phyloP scores from a whole-genome alignment of 768 basidiomycete species.

The Suillus americanus region DNA sequence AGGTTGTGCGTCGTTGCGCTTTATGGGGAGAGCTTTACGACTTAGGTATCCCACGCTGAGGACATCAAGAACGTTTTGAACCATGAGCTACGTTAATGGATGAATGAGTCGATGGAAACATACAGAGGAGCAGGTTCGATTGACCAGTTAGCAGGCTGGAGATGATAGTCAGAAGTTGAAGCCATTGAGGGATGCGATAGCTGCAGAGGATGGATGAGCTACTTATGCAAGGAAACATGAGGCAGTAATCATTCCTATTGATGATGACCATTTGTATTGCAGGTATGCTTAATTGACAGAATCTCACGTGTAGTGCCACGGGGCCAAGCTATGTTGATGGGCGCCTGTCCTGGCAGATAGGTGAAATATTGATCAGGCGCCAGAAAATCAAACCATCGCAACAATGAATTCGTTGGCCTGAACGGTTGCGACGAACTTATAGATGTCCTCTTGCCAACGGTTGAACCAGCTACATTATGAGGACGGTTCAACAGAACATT shows the following conservation, averaged over 20 bases:
- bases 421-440: background rate
- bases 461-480: too few species aligned
- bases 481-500: background rate
- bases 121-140: constrained; percentile 56
- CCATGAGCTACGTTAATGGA: constrained; percentile 5
- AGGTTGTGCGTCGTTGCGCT: constrained; percentile 80
- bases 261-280: constrained; percentile 14
- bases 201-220: constrained; percentile 12
- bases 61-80: constrained; percentile 5
- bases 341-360: background rate
- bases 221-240: constrained; percentile 24
- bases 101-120: constrained; percentile 26
- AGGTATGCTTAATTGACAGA: constrained; percentile 19
- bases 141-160: constrained; percentile 39
- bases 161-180: constrained; percentile 38
- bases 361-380: background rate
- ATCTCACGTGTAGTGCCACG: constrained; percentile 37
- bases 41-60: constrained; percentile 58
- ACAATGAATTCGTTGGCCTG: background rate
- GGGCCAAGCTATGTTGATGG: background rate
- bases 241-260: constrained; percentile 25
- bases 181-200: constrained; percentile 42
- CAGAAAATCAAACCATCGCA: background rate
- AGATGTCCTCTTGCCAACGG: background rate
- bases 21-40: constrained; percentile 69